These are phyloP conservation scores for Grifola frondosa DNA, from an alignment of 1,284 basidiomycete species.

Conservation along the genomic window DNA sequence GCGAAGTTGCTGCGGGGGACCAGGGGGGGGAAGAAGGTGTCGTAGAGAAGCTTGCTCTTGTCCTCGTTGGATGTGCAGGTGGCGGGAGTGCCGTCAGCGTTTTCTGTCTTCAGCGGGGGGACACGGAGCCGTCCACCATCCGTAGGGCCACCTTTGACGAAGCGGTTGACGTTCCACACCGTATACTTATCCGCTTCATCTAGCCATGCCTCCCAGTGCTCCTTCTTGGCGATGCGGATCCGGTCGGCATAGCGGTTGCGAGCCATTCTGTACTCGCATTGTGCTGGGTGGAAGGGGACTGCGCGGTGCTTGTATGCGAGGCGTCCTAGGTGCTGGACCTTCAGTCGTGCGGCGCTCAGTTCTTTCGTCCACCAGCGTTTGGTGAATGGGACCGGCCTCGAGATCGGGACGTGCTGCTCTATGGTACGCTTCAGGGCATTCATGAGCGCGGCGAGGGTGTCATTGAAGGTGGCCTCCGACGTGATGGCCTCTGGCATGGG, in stretches of 20 bases:
- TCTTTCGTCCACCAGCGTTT: constrained; percentile 30
- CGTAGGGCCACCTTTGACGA: constrained; percentile 21
- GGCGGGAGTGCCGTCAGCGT: constrained; percentile 3
- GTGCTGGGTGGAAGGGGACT: constrained; percentile 26
- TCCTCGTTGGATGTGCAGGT: constrained; percentile 21
- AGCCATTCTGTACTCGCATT: constrained; percentile 19
- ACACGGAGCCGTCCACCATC: constrained; percentile 34
- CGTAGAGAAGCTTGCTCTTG: constrained; percentile 28
- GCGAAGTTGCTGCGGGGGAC: constrained; percentile 12
- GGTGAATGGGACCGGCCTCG: constrained; percentile 23
- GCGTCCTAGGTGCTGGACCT: constrained; percentile 26
- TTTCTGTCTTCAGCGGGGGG: too few relatives aligned
- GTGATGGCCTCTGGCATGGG: background rate
- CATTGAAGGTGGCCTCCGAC: constrained; percentile 9
- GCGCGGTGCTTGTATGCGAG: constrained; percentile 33
- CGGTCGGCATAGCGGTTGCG: constrained; percentile 29
- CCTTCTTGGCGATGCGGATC: constrained; percentile 31
- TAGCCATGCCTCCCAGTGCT: constrained; percentile 38
- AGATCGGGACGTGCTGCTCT: constrained; percentile 20
- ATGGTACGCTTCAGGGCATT: constrained; percentile 20
- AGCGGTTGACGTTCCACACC: constrained; percentile 35
- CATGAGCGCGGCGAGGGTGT: constrained; percentile 12
- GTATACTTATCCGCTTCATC: constrained; percentile 23
- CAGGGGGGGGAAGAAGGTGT: constrained; percentile 34
- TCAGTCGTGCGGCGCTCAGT: constrained; percentile 14